Evolutionary conservation across 2,329 filamentous ascomycete genomes (phyloP).

Genomic region (Colletotrichum chlorophyti): DNA sequence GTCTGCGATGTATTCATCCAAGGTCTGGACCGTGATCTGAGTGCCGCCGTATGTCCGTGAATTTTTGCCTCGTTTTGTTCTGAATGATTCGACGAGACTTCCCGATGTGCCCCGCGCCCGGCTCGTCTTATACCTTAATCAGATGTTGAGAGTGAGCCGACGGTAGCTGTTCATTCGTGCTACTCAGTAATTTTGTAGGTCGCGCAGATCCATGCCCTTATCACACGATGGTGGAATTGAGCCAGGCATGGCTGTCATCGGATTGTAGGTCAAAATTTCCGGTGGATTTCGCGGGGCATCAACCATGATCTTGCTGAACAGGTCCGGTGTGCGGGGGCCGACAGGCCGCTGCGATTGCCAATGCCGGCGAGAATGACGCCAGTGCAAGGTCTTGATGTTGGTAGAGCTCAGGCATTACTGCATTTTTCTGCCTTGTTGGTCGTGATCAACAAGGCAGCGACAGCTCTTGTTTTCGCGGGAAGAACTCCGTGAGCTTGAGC

Average conservation of each 20-base stretch:
- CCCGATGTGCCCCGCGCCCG: too few species aligned
- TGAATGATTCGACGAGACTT: not conserved
- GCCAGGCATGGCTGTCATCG: not conserved
- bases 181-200: too few species aligned
- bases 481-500: slow-evolving; percentile 15
- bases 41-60: not conserved
- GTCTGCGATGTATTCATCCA: not conserved
- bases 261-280: slow-evolving; percentile 6
- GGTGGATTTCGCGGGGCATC: slow-evolving; percentile 23
- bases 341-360: not conserved
- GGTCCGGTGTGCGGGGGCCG: not conserved
- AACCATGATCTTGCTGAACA: slow-evolving; percentile 27
- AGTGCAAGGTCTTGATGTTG: slow-evolving; percentile 2
- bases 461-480: slow-evolving; percentile 3
- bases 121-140: too few species aligned
- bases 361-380: slow-evolving; percentile 3
- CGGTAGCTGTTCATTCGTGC: too few species aligned
- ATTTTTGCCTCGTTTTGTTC: not conserved
- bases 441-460: slow-evolving; percentile 9
- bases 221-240: slow-evolving; percentile 16
- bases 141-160: too few species aligned
- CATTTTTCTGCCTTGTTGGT: slow-evolving; percentile 6
- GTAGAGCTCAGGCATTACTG: not conserved
- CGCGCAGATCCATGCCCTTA: slow-evolving; percentile 20
- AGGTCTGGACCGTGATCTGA: not conserved